Conservation (phyloP, 2,329 filamentous ascomycete genomes). For the Colletotrichum sansevieriae region DNA sequence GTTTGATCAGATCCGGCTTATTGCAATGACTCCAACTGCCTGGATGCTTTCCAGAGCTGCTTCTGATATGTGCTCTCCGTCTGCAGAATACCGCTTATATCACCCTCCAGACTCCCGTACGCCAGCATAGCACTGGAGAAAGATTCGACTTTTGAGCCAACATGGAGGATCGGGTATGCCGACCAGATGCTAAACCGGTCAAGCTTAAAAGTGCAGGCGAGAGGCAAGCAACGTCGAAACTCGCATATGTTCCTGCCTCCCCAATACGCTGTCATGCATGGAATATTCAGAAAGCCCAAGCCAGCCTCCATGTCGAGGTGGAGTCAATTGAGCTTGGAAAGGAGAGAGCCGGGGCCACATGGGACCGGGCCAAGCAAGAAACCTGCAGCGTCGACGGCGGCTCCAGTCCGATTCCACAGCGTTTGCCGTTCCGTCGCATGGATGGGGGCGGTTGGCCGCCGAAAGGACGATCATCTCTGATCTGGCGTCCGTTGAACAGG, state of each 20-base stretch:
- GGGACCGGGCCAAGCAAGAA: constrained; percentile 14
- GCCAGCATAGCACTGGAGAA: too few species aligned
- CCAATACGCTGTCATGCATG: background rate
- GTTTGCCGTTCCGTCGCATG: constrained; percentile 33
- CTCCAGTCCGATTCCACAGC: constrained; percentile 26
- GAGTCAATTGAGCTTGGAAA: constrained; percentile 21
- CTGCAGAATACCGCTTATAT: too few species aligned
- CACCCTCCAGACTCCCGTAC: too few species aligned
- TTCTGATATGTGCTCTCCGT: too few species aligned
- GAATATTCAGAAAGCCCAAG: background rate
- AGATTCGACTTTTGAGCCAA: too few species aligned
- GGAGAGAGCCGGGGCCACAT: background rate
- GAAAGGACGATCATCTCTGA: constrained; percentile 31
- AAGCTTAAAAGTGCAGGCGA: too few species aligned
- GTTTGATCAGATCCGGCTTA: background rate
- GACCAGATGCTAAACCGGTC: too few species aligned
- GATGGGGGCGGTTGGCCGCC: constrained; percentile 16
- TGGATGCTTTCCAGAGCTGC: background rate
- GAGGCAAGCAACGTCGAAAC: background rate
- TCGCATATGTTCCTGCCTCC: constrained; percentile 10
- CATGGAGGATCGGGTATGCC: too few species aligned
- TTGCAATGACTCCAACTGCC: background rate
- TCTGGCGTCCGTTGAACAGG: constrained; percentile 19
- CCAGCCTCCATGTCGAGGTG: background rate
- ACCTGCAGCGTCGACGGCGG: constrained; percentile 20